Conservation (phyloP, 306 rosid genomes). For the Arachis hypogaea region DNA sequence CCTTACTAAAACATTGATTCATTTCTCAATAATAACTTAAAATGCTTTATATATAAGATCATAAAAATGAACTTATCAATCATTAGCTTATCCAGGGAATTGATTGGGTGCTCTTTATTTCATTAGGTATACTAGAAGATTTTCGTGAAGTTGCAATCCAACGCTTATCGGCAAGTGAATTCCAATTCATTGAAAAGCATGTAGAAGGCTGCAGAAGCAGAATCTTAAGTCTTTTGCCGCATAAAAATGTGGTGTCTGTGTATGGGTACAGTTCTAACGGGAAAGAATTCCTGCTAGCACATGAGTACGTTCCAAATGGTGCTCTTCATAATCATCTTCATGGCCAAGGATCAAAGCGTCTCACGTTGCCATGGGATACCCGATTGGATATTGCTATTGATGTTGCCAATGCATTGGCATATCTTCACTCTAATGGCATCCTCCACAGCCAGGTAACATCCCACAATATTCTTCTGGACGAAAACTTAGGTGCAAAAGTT, state of each 20-base stretch:
- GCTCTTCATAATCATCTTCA: conserved; percentile 26
- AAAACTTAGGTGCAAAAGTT: conserved; percentile 26
- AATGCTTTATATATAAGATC: too few relatives aligned
- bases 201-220: neutral
- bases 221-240: conserved; percentile 26
- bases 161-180: neutral
- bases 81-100: too few relatives aligned
- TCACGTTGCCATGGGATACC: conserved; percentile 12
- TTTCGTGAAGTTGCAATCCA: conserved; percentile 25
- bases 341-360: neutral
- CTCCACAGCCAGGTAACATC: conserved; percentile 30
- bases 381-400: conserved; percentile 39
- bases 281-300: conserved; percentile 23
- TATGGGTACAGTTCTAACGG: neutral
- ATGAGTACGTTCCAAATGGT: conserved; percentile 28
- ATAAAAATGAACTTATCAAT: too few relatives aligned
- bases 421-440: conserved; percentile 35
- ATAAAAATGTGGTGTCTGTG: conserved; percentile 37
- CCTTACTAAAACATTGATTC: too few relatives aligned
- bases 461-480: conserved; percentile 30
- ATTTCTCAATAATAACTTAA: too few relatives aligned
- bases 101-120: neutral
- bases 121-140: conserved; percentile 15
- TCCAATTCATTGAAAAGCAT: neutral
- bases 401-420: conserved; percentile 24